Conservation (phyloP, 352 stramenopile species). For the Globisporangium mamillatum region DNA sequence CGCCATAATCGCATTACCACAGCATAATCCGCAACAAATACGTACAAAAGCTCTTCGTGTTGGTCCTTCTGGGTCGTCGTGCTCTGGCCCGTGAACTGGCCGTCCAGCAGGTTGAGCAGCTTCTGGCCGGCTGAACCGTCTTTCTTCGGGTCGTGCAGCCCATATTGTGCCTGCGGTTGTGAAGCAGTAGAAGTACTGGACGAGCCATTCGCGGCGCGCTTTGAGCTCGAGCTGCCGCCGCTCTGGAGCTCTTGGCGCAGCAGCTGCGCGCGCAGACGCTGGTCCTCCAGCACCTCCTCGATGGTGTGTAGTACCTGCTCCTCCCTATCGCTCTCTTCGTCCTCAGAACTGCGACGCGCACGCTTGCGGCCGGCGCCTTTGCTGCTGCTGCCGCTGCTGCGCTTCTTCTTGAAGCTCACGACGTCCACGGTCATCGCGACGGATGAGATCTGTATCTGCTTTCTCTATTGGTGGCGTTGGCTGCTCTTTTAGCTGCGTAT, state of each 20-base stretch:
- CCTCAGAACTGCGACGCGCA: slow-evolving; percentile 23
- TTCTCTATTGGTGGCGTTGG: neutral
- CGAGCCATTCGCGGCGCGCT: neutral
- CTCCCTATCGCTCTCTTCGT: slow-evolving; percentile 17
- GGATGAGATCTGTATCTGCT: neutral
- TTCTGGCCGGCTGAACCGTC: slow-evolving; percentile 67
- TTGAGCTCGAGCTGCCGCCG: neutral
- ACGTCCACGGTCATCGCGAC: slow-evolving; percentile 13
- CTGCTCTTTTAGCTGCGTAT: neutral
- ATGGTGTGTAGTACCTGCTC: slow-evolving; percentile 54
- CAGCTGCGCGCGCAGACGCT: slow-evolving; percentile 50
- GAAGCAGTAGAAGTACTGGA: neutral
- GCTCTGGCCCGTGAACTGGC: slow-evolving; percentile 79
- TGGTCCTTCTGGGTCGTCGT: slow-evolving; percentile 57
- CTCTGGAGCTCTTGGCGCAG: slow-evolving; percentile 33
- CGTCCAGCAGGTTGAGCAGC: slow-evolving; percentile 67
- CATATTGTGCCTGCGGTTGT: slow-evolving; percentile 32
- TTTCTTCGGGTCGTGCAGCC: slow-evolving; percentile 75
- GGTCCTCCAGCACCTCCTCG: slow-evolving; percentile 69
- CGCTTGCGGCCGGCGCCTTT: slow-evolving; percentile 33
- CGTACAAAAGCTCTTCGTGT: slow-evolving; percentile 71
- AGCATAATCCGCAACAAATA: slow-evolving; percentile 1
- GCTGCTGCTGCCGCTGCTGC: slow-evolving; percentile 24
- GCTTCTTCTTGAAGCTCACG: slow-evolving; percentile 68
- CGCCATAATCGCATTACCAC: neutral